These are phyloP conservation scores for Sporopachydermia quercuum DNA, from an alignment of 805 yeast genomes.

Conservation along the genomic window DNA sequence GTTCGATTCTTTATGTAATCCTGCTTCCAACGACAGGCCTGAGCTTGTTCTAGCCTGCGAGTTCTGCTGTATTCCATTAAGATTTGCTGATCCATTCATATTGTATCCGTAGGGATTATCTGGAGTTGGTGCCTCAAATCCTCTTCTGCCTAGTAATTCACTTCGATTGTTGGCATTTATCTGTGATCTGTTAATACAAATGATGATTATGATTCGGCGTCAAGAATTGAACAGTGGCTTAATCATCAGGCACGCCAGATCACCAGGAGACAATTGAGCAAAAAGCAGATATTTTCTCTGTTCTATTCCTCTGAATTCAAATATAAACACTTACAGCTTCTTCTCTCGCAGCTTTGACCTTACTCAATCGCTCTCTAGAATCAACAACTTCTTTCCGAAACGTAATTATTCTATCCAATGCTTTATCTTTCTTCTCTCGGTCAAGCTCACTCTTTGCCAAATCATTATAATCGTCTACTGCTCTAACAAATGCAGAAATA, in stretches of 20 bases:
- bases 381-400: conserved; percentile 29
- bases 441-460: conserved; percentile 44
- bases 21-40: conserved; percentile 33
- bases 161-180: conserved; percentile 22
- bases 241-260: too few relatives aligned
- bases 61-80: conserved; percentile 9
- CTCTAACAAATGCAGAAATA: conserved; percentile 56
- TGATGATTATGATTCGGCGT: too few relatives aligned
- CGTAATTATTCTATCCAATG: conserved; percentile 42
- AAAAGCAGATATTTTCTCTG: neutral
- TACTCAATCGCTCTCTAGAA: conserved; percentile 7
- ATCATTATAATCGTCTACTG: conserved; percentile 53
- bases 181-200: neutral
- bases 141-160: conserved; percentile 10
- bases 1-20: conserved; percentile 53
- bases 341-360: neutral
- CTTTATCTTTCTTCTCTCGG: conserved; percentile 39
- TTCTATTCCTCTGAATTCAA: neutral
- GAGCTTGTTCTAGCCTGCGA: too few relatives aligned
- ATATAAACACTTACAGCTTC: neutral
- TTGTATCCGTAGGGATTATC: conserved; percentile 36
- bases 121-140: conserved; percentile 8
- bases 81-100: conserved; percentile 7
- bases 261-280: too few relatives aligned
- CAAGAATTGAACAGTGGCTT: too few relatives aligned